Evolutionary conservation across 2,329 filamentous ascomycete genomes (phyloP), one percentile per base, ranked within the genome.

Genomic region (Mycosphaerella sp.): DNA sequence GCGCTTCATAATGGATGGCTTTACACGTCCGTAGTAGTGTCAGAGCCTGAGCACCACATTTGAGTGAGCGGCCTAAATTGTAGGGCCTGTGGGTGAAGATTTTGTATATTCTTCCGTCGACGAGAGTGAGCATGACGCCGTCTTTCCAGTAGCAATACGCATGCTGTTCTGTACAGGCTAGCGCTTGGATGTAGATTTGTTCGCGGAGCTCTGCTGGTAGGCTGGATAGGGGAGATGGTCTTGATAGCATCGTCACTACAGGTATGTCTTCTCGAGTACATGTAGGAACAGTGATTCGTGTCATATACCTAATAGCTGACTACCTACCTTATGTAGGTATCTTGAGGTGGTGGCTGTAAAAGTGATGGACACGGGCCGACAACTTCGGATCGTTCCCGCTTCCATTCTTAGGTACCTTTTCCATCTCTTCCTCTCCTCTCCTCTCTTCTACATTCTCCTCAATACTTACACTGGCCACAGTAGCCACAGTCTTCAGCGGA

Each of bases 1-100:
- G 64, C 5, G 73, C 67, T 61, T 78, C 75, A 41, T 62, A 54
- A 52, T 71, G 67, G 34, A 77, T 60, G 54, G 73, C 71, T 17
- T 66, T 69, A 56, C 65, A 72, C 3, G 70, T 60, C 9, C 59
- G 61, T 49, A 70, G 68, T 8, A 78, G 62, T 3, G 56, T 59
- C 12, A 69, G 58, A 13, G 64, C 62, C 30, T 43, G 32, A 10
- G 54, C 43, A 18, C 52, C 54, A 18, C 55, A 57, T 17, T 50
- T 41, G 10, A 47, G 47, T 21, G 41, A 50, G 1, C 21, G 25
- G 4, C 54, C 54, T 4, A 47, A 14, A 32, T 57, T 57, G 27
- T 54, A 48, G 3, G 52, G 52, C 1, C 27, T 45, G n/a, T 68
- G 54, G 17, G 59, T 55, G 61, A 65, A 72, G 55, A 63, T 55